Evolutionary conservation across 2,329 filamentous ascomycete genomes (phyloP).

Genomic region (Atkinsonella texensis): DNA sequence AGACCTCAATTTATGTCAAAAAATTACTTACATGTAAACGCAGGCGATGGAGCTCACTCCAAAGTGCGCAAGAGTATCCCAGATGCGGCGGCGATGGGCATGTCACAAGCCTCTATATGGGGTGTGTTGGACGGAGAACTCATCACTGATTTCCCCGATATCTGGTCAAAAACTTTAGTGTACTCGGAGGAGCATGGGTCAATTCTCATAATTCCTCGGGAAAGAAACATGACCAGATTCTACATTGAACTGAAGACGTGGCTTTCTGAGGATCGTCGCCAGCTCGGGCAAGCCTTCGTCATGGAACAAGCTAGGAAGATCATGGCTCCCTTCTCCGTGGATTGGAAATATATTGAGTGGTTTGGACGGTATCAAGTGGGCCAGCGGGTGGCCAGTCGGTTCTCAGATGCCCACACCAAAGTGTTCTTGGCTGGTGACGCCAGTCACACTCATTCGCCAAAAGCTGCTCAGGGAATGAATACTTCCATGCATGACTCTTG

Average conservation of each 20-base stretch:
- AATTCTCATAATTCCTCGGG: slow-evolving; percentile 61
- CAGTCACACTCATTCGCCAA: slow-evolving; percentile 61
- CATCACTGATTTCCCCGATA: slow-evolving; percentile 61
- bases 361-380: slow-evolving; percentile 63
- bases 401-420: slow-evolving; percentile 47
- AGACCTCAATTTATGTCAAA: not conserved
- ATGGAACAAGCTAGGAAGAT: slow-evolving; percentile 54
- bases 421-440: slow-evolving; percentile 62
- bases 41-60: slow-evolving; percentile 59
- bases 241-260: slow-evolving; percentile 44
- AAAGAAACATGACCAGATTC: slow-evolving; percentile 58
- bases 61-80: slow-evolving; percentile 54
- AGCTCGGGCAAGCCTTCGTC: slow-evolving; percentile 51
- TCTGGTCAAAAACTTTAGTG: slow-evolving; percentile 62
- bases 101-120: slow-evolving; percentile 48
- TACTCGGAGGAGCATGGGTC: slow-evolving; percentile 56
- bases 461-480: slow-evolving; percentile 60
- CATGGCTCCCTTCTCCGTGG: slow-evolving; percentile 43
- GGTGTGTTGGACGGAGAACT: slow-evolving; percentile 61
- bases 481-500: slow-evolving; percentile 48
- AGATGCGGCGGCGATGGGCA: slow-evolving; percentile 40
- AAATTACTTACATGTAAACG: not conserved
- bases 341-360: slow-evolving; percentile 53
- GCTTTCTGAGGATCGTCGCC: slow-evolving; percentile 26
- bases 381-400: slow-evolving; percentile 58